These are phyloP conservation scores for Seiridium cupressi DNA, from an alignment of 2,329 filamentous ascomycete genomes.

Conservation along the genomic window DNA sequence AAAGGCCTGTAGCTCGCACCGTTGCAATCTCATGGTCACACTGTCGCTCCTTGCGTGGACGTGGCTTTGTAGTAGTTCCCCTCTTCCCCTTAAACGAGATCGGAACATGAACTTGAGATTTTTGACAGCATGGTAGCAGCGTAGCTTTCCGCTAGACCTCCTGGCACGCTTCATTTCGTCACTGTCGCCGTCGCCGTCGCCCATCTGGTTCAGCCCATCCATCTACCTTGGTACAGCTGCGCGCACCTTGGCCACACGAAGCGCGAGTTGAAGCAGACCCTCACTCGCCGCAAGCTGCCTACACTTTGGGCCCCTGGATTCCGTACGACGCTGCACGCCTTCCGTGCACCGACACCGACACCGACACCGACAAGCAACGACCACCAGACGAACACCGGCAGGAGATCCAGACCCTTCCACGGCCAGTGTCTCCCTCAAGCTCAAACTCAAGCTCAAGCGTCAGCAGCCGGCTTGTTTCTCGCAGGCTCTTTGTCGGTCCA, in stretches of 20 bases:
- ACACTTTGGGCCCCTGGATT: no score
- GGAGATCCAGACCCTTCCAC: no score
- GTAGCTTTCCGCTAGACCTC: not conserved
- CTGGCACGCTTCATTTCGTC: not conserved
- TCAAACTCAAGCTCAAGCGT: not conserved
- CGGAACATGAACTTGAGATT: not conserved
- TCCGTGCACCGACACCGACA: not conserved
- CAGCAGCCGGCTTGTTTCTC: slow-evolving; percentile 3
- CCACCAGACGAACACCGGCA: no score
- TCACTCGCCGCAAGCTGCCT: no score
- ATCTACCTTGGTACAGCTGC: not conserved
- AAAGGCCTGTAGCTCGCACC: not conserved
- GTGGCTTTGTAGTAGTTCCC: not conserved
- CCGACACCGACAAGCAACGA: no score
- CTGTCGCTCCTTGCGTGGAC: not conserved
- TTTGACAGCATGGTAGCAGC: not conserved
- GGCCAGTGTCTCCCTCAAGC: no score
- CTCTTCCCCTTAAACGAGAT: slow-evolving; percentile 4
- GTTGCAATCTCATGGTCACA: not conserved
- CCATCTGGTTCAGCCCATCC: not conserved
- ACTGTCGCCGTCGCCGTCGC: not conserved
- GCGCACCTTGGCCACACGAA: not conserved
- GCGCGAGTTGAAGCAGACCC: not conserved
- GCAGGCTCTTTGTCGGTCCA: not conserved
- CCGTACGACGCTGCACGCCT: not conserved